phyloP scores from a whole-genome alignment of 352 stramenopile genomes.

The Phytophthora constricta region DNA sequence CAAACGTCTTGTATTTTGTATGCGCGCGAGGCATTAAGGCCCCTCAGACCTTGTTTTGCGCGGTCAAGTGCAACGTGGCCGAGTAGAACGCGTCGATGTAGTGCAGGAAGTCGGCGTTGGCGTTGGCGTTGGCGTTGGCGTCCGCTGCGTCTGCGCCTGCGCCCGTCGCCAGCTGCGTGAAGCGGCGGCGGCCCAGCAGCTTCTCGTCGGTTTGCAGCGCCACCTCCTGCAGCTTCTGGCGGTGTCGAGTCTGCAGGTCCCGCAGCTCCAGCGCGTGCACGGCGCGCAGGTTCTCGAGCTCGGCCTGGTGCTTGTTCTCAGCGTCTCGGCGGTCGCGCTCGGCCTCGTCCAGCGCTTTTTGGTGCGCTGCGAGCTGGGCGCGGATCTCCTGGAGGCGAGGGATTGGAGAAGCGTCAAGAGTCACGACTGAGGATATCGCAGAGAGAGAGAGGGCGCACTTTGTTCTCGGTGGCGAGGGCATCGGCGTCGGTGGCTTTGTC shows the following conservation, averaged over 20 bases:
- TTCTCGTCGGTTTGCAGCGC: slow-evolving; percentile 54
- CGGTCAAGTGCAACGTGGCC: slow-evolving; percentile 48
- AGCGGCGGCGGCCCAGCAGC: slow-evolving; percentile 35
- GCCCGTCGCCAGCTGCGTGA: background rate
- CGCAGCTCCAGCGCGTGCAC: slow-evolving; percentile 61
- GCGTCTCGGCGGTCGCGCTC: slow-evolving; percentile 38
- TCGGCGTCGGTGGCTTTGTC: slow-evolving; percentile 39
- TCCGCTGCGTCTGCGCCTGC: background rate
- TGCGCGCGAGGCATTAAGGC: background rate
- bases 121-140: slow-evolving; percentile 11
- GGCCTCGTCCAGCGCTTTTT: slow-evolving; percentile 51
- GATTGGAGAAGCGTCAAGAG: too few species aligned
- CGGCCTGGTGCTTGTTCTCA: slow-evolving; percentile 43
- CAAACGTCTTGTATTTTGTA: slow-evolving; percentile 15
- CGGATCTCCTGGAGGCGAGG: slow-evolving; percentile 44
- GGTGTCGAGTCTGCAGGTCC: slow-evolving; percentile 51
- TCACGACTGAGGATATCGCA: too few species aligned
- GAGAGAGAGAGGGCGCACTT: slow-evolving; percentile 26
- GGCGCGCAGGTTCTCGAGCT: slow-evolving; percentile 52
- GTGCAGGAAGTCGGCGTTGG: slow-evolving; percentile 58
- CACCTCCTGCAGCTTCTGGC: slow-evolving; percentile 57
- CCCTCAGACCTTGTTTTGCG: slow-evolving; percentile 31
- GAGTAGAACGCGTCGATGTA: slow-evolving; percentile 79
- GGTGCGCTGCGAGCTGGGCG: slow-evolving; percentile 41
- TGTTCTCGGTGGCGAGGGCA: slow-evolving; percentile 49